Evolutionary conservation across 2,329 filamentous ascomycete genomes (phyloP), one percentile per base, ranked within the genome.

Genomic region (Trichoderma pleuroti): DNA sequence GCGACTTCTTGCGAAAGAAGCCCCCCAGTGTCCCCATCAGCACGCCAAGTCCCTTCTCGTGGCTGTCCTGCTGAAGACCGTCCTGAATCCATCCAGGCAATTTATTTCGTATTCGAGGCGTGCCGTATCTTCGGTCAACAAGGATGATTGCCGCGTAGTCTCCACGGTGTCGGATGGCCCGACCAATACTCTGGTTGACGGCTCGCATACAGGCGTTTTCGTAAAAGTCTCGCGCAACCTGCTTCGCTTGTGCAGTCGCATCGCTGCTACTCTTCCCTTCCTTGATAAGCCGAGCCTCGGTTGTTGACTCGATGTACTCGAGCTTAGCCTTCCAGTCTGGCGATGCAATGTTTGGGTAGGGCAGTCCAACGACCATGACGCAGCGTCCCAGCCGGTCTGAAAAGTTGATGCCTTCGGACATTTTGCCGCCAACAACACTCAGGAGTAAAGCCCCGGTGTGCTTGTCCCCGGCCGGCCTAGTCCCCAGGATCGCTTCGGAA

Each of bases 401-500:
- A 82, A 99, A 99, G 81, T 99, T 99, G 83, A 99, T 99, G 74
- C 96, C 96, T 81, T 99, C 96, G 71, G 93, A 97, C 82, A 99
- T 91, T 75, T 95, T 97, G 16, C 96, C 96, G 68, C 95, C 95
- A 3, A 99, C 91, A 4, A 99, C 94, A 68, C 93, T 94, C 30
- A 99, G 87, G 0, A 99, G 86, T 0, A 98, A 82, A 0, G 92
- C 95, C 0, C 94, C 94, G 61, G 86, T 77, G 5, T 72, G 63
- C 16, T 72, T 75, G 52, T 68, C 73, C 6, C 72, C 68, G 1
- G n/a, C 28, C 5, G 56, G 62, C 80, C 85, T 52, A 78, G 81
- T 75, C 79, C 84, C 82, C 2, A 88, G 77, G 46, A 98, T 90
- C 4, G 91, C 89, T 28, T 86, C 81, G 9, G 88, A 89, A 79